Conservation (phyloP, 495 filamentous ascomycete genomes). For the Ramalina peruviana region DNA sequence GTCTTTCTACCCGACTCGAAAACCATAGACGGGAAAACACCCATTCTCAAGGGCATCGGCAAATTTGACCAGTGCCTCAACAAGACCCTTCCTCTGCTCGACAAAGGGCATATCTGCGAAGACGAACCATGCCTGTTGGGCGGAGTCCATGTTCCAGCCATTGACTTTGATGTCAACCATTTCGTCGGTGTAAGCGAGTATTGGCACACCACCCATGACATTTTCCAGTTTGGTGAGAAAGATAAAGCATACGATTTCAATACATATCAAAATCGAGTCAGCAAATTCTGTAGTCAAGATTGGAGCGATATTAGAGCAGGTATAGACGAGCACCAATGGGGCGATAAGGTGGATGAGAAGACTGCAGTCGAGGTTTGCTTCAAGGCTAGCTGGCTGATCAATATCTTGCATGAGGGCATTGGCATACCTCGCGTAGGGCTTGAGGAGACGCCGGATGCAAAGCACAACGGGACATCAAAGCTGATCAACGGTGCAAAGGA, state of each 20-base stretch:
- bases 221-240: conserved; percentile 69
- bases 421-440: conserved; percentile 82
- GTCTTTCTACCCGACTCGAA: conserved; percentile 24
- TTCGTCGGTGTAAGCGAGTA: conserved; percentile 98
- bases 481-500: conserved; percentile 53
- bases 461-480: conserved; percentile 63
- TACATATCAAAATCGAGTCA: conserved; percentile 75
- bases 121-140: conserved; percentile 80
- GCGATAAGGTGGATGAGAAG: conserved; percentile 60
- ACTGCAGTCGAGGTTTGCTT: conserved; percentile 82
- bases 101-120: conserved; percentile 73
- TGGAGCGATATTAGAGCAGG: conserved; percentile 62
- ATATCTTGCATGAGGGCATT: conserved; percentile 88
- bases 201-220: conserved; percentile 95
- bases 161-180: conserved; percentile 96
- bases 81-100: conserved; percentile 71
- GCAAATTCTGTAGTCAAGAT: conserved; percentile 68
- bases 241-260: conserved; percentile 84
- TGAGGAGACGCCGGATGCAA: conserved; percentile 36
- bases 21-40: conserved; percentile 41
- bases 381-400: conserved; percentile 96
- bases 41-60: conserved; percentile 65
- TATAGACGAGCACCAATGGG: conserved; percentile 51
- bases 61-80: conserved; percentile 73
- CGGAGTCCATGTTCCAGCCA: conserved; percentile 81